These are phyloP conservation scores for Mortierella sp. DNA, from an alignment of 371 early-diverging fungal species.

Conservation along the genomic window DNA sequence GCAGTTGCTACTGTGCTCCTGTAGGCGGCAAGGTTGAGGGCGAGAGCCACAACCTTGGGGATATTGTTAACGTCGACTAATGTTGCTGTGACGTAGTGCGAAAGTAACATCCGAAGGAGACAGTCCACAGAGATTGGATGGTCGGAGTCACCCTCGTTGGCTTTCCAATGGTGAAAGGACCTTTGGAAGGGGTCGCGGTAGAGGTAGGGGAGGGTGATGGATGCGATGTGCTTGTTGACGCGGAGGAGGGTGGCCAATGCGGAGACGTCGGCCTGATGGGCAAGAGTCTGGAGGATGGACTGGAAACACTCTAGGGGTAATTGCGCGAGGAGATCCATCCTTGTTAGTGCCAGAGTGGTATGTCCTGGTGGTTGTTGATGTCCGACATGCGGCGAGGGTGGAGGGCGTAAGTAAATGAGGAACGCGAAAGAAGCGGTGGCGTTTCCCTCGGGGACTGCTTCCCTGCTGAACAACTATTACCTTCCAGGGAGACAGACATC, in stretches of 20 bases:
- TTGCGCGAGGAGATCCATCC: neutral
- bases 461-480: too few relatives aligned
- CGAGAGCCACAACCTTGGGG: neutral
- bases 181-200: neutral
- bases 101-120: neutral
- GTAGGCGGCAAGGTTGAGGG: neutral
- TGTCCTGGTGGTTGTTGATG: neutral
- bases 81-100: neutral
- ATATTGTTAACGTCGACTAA: neutral
- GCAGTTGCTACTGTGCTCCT: neutral
- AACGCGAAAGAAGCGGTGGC: too few relatives aligned
- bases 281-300: neutral
- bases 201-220: conserved; percentile 10
- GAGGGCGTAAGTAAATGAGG: neutral
- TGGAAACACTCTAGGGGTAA: neutral
- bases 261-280: neutral
- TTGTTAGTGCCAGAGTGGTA: neutral
- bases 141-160: neutral
- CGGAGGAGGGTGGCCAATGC: neutral
- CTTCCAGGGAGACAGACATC: too few relatives aligned
- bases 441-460: too few relatives aligned
- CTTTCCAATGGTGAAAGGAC: neutral
- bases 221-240: neutral
- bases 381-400: neutral
- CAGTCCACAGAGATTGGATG: neutral